Conservation (phyloP, 192 early-diverging fungal species). For the Backusella tarrabulga region DNA sequence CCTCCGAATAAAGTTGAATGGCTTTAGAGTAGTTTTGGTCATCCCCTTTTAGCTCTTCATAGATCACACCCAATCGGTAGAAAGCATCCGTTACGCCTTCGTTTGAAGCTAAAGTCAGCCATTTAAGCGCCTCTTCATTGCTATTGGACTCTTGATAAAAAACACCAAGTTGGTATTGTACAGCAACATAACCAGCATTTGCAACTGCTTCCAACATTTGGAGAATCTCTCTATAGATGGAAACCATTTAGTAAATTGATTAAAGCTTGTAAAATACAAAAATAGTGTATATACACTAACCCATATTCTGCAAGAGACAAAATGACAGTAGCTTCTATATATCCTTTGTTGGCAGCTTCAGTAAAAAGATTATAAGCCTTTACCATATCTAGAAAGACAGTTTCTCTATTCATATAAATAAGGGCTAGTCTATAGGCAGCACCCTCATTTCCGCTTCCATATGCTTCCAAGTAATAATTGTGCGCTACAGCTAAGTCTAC, state of each 20-base stretch:
- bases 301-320: background rate
- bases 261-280: background rate
- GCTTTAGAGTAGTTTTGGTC: background rate
- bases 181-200: background rate
- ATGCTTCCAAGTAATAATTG: background rate
- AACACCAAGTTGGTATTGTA: background rate
- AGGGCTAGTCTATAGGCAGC: background rate
- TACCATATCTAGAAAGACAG: too few species aligned
- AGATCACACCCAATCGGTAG: background rate
- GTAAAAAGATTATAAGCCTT: too few species aligned
- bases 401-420: too few species aligned
- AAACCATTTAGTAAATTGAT: too few species aligned
- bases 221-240: background rate
- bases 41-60: background rate
- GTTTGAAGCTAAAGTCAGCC: background rate
- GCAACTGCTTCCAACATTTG: background rate
- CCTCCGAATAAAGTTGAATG: background rate
- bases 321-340: background rate
- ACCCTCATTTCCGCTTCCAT: background rate
- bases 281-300: background rate
- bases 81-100: background rate
- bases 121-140: background rate
- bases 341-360: background rate
- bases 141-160: background rate
- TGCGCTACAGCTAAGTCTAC: background rate